Base-by-base conservation (phyloP, 495 filamentous ascomycete genomes). In the Durotheca rogersii region DNA sequence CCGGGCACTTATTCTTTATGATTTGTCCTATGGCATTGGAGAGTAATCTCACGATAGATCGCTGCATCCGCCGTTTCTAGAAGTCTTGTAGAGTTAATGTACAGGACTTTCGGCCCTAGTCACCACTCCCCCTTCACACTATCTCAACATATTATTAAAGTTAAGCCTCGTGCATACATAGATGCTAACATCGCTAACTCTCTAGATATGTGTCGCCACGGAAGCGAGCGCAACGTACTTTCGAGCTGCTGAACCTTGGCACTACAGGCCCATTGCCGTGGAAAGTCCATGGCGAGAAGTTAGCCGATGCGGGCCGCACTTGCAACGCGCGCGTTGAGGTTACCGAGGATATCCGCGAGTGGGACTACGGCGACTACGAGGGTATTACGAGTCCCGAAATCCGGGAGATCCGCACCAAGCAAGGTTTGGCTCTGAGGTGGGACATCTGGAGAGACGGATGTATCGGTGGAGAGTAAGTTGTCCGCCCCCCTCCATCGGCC, bases 321-420 rank as follows among this genome's bases (percentile, higher is more conserved):
- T 79, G 75, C 37, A 37, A 69, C 4, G 77, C 77, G 7, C 62
- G 68, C 11, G 79, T 94, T 1, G 68, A 84, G 54, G 70, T 93
- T 32, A 89, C 87, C 0, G 81, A 90, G 49, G 82, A 86, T 38
- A 82, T 96, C 19, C 78, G 86, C 9, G 92, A 98, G 65, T 98
- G 92, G 92, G 89, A 95, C 69, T 98, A 98, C 58, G 93, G 93
- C 7, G 81, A 87, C 53, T 98, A 97, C 64, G 93, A 98, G 66
- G 93, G 93, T 1, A 81, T 95, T 66, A 94, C 87, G 5, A 85
- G 79, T 44, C 66, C 77, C 11, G 68, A 88, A 60, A 96, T 97
- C 60, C 62, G 76, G 17, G 72, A 79, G 41, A 47, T 76, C 43
- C 74, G 89, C 23, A 79, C 73, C 63, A 67, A 77, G 54, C 65